Conservation (phyloP, 805 yeast species). For the Grigorovia transvaalensis region DNA sequence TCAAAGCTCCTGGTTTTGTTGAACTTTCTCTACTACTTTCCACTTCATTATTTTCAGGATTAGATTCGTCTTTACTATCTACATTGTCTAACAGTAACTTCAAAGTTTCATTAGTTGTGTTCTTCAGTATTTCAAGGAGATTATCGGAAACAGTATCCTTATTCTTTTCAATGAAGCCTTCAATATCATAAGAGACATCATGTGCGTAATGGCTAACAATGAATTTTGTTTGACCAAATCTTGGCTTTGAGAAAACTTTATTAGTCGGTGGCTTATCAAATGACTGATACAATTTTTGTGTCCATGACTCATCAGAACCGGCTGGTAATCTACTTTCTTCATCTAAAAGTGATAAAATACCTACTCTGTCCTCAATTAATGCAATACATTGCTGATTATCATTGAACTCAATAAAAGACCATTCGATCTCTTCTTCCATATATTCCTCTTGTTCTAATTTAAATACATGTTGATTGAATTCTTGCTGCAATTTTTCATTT, state of each 20-base stretch:
- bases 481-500: conserved; percentile 94
- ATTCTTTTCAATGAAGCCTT: conserved; percentile 92
- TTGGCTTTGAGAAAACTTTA: conserved; percentile 79
- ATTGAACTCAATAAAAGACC: conserved; percentile 93
- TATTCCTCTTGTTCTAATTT: conserved; percentile 96
- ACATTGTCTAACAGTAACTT: conserved; percentile 53
- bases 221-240: conserved; percentile 87
- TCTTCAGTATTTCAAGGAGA: conserved; percentile 72
- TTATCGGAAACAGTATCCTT: conserved; percentile 97
- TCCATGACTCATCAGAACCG: conserved; percentile 89
- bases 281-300: conserved; percentile 78
- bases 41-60: conserved; percentile 28
- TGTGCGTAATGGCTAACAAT: conserved; percentile 90
- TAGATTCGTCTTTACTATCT: conserved; percentile 36
- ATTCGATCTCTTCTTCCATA: conserved; percentile 81
- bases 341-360: conserved; percentile 78
- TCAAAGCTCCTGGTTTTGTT: conserved; percentile 13
- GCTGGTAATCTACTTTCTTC: conserved; percentile 94
- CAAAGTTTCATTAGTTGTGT: conserved; percentile 57
- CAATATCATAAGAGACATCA: conserved; percentile 86
- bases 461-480: conserved; percentile 94
- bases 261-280: conserved; percentile 70
- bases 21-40: conserved; percentile 22
- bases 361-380: conserved; percentile 80
- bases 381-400: conserved; percentile 96